phyloP scores from a whole-genome alignment of 306 rosid genomes.

The Gastrolobium bilobum region DNA sequence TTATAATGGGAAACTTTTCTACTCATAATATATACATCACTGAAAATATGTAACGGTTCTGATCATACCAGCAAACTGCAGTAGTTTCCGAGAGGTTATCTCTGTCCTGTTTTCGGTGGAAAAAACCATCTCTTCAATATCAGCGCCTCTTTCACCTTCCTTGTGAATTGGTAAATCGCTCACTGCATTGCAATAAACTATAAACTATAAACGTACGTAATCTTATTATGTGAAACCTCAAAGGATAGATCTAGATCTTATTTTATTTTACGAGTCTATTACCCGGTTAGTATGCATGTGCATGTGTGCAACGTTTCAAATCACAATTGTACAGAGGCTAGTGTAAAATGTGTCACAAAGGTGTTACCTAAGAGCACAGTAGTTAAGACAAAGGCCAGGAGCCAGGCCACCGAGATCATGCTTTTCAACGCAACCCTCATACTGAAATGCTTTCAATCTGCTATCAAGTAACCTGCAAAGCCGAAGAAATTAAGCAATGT shows the following conservation, averaged over 20 bases:
- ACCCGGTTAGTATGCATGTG: neutral
- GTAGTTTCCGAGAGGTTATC: constrained; percentile 51
- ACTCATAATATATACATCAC: neutral
- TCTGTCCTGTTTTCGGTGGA: constrained; percentile 44
- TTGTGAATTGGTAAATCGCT: neutral
- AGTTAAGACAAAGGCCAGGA: constrained; percentile 35
- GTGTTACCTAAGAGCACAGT: constrained; percentile 52
- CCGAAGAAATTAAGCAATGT: neutral
- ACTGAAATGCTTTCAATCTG: constrained; percentile 35
- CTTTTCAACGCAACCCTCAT: constrained; percentile 40
- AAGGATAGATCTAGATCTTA: no score
- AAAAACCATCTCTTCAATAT: constrained; percentile 32
- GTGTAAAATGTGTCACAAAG: neutral
- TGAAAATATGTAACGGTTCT: neutral
- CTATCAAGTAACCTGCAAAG: constrained; percentile 19
- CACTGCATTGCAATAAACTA: constrained; percentile 33
- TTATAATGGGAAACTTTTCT: neutral
- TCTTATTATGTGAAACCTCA: no score
- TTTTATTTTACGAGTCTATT: no score
- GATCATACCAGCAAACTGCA: constrained; percentile 56
- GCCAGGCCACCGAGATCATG: constrained; percentile 34
- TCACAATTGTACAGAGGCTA: no score
- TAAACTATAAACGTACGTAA: no score
- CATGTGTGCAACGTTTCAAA: neutral
- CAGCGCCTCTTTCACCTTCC: constrained; percentile 40